phyloP scores from a whole-genome alignment of 768 basidiomycete species.

The Russula sp. region DNA sequence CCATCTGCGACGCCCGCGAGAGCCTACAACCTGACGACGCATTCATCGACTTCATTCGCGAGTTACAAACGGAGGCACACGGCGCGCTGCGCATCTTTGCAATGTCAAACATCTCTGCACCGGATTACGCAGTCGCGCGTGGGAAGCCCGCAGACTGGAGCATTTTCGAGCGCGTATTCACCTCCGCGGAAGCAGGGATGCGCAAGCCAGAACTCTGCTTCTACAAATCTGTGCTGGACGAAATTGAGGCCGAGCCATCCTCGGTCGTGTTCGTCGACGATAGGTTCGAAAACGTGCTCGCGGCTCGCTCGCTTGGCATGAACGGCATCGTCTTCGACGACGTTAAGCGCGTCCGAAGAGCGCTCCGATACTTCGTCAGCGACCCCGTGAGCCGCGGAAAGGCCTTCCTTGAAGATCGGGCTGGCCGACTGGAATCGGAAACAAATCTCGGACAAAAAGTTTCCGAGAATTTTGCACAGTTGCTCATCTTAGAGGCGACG shows the following conservation, averaged over 20 bases:
- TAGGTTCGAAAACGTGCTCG: slow-evolving; percentile 50
- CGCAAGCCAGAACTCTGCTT: slow-evolving; percentile 51
- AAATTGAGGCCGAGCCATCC: slow-evolving; percentile 38
- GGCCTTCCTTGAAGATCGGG: slow-evolving; percentile 35
- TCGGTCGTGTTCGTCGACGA: slow-evolving; percentile 52
- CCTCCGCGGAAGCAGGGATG: slow-evolving; percentile 44
- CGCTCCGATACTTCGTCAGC: slow-evolving; percentile 41
- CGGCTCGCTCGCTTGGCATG: slow-evolving; percentile 50
- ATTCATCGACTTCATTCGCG: slow-evolving; percentile 40
- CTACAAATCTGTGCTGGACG: slow-evolving; percentile 41
- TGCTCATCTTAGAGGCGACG: slow-evolving; percentile 50
- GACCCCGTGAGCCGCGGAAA: slow-evolving; percentile 40
- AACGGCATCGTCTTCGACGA: slow-evolving; percentile 47
- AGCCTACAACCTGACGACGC: slow-evolving; percentile 39
- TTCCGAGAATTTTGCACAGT: slow-evolving; percentile 51
- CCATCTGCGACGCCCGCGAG: slow-evolving; percentile 42
- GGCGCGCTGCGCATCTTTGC: slow-evolving; percentile 39
- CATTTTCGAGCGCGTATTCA: slow-evolving; percentile 44
- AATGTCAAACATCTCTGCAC: slow-evolving; percentile 53
- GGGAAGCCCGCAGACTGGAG: slow-evolving; percentile 42
- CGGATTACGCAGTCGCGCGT: slow-evolving; percentile 42
- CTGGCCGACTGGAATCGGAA: slow-evolving; percentile 37
- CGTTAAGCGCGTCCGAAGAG: slow-evolving; percentile 34
- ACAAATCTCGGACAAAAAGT: slow-evolving; percentile 37
- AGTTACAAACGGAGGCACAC: slow-evolving; percentile 35